phyloP scores from a whole-genome alignment of 495 filamentous ascomycete species.

The Penicillium atrosanguineum region DNA sequence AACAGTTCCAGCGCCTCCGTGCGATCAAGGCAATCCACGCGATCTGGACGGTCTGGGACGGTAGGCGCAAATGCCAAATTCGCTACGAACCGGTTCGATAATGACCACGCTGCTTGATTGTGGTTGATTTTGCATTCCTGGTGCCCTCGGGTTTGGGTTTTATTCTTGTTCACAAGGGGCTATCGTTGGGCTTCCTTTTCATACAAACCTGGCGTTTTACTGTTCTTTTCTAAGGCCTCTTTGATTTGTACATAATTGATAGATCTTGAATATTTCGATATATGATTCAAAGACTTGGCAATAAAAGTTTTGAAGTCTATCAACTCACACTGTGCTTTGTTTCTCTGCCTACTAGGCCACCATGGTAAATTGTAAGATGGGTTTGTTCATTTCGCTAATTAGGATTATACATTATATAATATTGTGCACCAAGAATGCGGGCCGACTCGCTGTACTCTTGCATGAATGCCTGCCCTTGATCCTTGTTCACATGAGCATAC shows the following conservation, averaged over 20 bases:
- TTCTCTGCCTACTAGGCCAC: no score
- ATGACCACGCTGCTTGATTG: not conserved
- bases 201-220: not conserved
- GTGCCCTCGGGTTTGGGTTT: not conserved
- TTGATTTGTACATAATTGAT: not conserved
- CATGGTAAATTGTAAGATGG: not conserved
- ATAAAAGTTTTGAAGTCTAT: not conserved
- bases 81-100: not conserved
- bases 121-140: not conserved
- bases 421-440: not conserved
- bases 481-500: not conserved
- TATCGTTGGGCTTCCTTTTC: not conserved
- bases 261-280: not conserved
- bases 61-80: not conserved
- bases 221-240: not conserved
- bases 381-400: not conserved
- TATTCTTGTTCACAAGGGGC: not conserved
- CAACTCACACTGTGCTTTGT: no score
- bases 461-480: not conserved
- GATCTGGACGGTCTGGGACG: not conserved
- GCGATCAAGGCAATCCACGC: not conserved
- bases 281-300: not conserved
- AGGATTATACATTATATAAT: not conserved
- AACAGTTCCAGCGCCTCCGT: conserved; percentile 6
- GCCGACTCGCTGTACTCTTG: not conserved